Evolutionary conservation across 306 rosid genomes (phyloP).

Genomic region (Argentina anserina): DNA sequence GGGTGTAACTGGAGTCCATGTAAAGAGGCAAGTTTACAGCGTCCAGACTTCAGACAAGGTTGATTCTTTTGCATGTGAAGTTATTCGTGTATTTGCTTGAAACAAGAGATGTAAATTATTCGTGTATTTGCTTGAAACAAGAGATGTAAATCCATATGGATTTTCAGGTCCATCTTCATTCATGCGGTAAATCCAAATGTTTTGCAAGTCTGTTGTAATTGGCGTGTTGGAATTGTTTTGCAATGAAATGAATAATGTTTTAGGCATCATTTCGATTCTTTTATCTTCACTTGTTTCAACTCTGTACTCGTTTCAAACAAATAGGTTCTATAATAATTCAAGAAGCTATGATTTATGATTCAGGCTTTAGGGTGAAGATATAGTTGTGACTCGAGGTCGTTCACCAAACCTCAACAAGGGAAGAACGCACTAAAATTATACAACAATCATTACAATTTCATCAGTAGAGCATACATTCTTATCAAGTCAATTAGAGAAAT

Average conservation of each 20-base stretch:
- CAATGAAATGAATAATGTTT: neutral
- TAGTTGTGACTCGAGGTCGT: neutral
- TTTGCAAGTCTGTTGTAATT: conserved; percentile 4
- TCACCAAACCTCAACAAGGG: neutral
- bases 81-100: conserved; percentile 7
- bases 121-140: conserved; percentile 6
- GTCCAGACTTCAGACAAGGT: conserved; percentile 2
- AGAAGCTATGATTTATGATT: no score
- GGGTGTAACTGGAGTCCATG: neutral
- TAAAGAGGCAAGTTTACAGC: neutral
- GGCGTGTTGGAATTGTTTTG: neutral
- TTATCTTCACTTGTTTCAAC: neutral
- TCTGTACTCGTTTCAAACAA: neutral
- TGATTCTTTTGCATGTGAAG: conserved; percentile 13
- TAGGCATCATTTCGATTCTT: neutral
- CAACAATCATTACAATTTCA: neutral
- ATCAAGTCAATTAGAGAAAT: neutral
- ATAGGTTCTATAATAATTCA: no score
- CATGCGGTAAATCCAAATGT: conserved; percentile 16
- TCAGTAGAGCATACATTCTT: neutral
- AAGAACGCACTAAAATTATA: no score
- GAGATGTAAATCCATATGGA: neutral
- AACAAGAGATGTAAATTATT: neutral
- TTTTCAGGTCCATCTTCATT: neutral
- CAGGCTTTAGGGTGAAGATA: no score